Evolutionary conservation across 148 eudicot genomes (phyloP).

Genomic region (Nepenthes gracilis): DNA sequence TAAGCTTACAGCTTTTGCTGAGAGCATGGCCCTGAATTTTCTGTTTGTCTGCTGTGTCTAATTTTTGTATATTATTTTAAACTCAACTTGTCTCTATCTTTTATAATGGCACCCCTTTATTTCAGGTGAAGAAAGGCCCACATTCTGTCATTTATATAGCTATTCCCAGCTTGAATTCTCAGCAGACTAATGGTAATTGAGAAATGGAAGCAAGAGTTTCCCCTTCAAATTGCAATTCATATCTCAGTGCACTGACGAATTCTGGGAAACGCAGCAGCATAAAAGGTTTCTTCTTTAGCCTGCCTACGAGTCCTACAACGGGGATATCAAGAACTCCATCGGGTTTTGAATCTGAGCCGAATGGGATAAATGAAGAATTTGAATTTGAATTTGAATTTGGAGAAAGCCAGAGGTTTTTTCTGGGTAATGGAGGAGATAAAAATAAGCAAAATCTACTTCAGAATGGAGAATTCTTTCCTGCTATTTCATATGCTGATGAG

Average conservation of each 20-base stretch:
- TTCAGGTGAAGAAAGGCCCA: too few relatives aligned
- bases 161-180: too few relatives aligned
- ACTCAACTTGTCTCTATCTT: too few relatives aligned
- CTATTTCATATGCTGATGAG: slow-evolving; percentile 56
- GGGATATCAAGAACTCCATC: slow-evolving; percentile 3
- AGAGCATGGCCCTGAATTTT: too few relatives aligned
- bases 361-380: slow-evolving; percentile 11
- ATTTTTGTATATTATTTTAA: too few relatives aligned
- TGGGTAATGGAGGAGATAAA: not conserved
- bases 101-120: too few relatives aligned
- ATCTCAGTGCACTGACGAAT: slow-evolving; percentile 32
- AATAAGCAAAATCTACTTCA: not conserved
- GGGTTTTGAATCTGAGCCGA: slow-evolving; percentile 7
- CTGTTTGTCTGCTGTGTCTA: too few relatives aligned
- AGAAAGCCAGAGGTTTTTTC: not conserved
- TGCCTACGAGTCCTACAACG: slow-evolving; percentile 33
- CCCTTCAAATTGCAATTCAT: slow-evolving; percentile 4
- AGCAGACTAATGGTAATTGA: not conserved
- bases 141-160: too few relatives aligned
- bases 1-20: too few relatives aligned
- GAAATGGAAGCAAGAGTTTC: slow-evolving; percentile 1
- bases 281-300: slow-evolving; percentile 21
- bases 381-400: slow-evolving; percentile 5
- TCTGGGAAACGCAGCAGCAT: slow-evolving; percentile 15
- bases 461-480: slow-evolving; percentile 1